phyloP scores from a whole-genome alignment of 2,329 filamentous ascomycete genomes.

The Sclerotinia subarctica region DNA sequence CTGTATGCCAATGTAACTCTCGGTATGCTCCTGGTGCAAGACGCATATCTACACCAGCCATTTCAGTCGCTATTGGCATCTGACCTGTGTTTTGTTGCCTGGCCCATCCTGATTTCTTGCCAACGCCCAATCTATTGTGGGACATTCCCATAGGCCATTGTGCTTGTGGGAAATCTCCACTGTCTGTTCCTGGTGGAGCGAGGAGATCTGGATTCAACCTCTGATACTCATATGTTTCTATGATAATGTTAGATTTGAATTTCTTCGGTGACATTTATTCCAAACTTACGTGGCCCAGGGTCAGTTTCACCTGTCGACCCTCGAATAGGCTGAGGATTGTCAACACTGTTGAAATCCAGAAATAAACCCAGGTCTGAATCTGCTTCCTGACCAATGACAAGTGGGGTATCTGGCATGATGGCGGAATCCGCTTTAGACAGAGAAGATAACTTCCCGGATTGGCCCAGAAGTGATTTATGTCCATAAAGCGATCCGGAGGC shows the following conservation, averaged over 20 bases:
- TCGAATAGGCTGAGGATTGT: constrained; percentile 53
- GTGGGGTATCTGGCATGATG: constrained; percentile 41
- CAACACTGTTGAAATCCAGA: constrained; percentile 51
- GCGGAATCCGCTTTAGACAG: constrained; percentile 43
- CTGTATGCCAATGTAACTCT: constrained; percentile 62
- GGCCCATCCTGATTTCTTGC: constrained; percentile 49
- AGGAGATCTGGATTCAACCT: constrained; percentile 53
- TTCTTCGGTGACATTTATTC: not conserved
- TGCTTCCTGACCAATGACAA: constrained; percentile 51
- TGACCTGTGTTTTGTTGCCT: constrained; percentile 53
- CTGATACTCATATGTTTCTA: constrained; percentile 48
- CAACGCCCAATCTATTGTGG: constrained; percentile 44
- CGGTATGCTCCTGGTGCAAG: constrained; percentile 56
- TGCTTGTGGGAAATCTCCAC: constrained; percentile 46
- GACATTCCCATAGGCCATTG: constrained; percentile 55
- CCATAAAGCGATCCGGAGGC: constrained; percentile 44
- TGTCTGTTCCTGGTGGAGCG: constrained; percentile 53
- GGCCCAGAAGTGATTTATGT: constrained; percentile 42
- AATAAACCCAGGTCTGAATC: constrained; percentile 50
- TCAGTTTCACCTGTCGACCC: constrained; percentile 49
- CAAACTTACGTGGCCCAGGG: constrained; percentile 44
- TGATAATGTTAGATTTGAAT: not conserved
- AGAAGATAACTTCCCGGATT: constrained; percentile 41
- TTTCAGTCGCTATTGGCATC: constrained; percentile 46
- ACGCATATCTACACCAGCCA: constrained; percentile 60